These are phyloP conservation scores for Cyberlindnera petersonii DNA, from an alignment of 805 yeast genomes.

Conservation along the genomic window DNA sequence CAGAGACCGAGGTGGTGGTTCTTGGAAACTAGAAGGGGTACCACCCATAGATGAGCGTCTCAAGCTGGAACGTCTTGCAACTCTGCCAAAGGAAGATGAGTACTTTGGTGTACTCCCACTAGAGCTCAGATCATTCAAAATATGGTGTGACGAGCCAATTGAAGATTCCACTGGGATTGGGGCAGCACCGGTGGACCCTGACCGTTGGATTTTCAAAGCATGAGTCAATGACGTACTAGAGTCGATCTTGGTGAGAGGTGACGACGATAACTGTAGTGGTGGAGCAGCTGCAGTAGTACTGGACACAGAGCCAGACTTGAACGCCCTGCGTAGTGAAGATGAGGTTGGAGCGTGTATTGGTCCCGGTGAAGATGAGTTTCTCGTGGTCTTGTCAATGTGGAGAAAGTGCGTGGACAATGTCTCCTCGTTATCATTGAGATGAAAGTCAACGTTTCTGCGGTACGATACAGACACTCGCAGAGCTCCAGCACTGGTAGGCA, in stretches of 20 bases:
- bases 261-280: slow-evolving; percentile 22
- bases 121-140: slow-evolving; percentile 29
- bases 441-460: slow-evolving; percentile 66
- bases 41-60: slow-evolving; percentile 33
- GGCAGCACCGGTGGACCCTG: slow-evolving; percentile 30
- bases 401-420: slow-evolving; percentile 55
- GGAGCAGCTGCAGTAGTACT: slow-evolving; percentile 31
- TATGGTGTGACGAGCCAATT: slow-evolving; percentile 16
- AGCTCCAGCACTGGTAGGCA: slow-evolving; percentile 72
- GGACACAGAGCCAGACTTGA: slow-evolving; percentile 30
- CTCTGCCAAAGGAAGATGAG: slow-evolving; percentile 70
- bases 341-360: slow-evolving; percentile 10
- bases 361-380: slow-evolving; percentile 7
- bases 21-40: slow-evolving; percentile 31
- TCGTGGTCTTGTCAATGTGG: slow-evolving; percentile 39
- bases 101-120: slow-evolving; percentile 54
- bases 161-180: slow-evolving; percentile 29
- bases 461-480: slow-evolving; percentile 75
- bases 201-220: slow-evolving; percentile 37
- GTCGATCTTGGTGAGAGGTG: slow-evolving; percentile 37
- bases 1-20: slow-evolving; percentile 3
- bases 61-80: slow-evolving; percentile 47
- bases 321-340: slow-evolving; percentile 24
- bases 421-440: slow-evolving; percentile 63
- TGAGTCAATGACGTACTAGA: slow-evolving; percentile 42